phyloP scores from a whole-genome alignment of 2,329 filamentous ascomycete genomes.

The Hypocreales sp. region DNA sequence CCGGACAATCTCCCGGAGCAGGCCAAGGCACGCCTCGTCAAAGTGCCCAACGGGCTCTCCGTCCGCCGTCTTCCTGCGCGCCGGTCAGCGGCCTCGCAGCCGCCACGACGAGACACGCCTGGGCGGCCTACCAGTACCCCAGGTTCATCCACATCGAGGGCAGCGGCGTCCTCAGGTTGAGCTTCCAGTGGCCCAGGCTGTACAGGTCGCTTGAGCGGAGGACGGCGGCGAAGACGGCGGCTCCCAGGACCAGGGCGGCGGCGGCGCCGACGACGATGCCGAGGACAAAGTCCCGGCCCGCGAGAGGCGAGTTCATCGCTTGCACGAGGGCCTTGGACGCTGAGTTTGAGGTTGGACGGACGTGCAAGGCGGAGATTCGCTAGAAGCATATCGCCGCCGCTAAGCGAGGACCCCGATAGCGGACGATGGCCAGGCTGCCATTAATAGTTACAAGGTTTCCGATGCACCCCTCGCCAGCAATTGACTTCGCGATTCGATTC shows the following conservation, averaged over 20 bases:
- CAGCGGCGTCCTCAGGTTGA: slow-evolving; percentile 31
- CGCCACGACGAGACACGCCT: too few relatives aligned
- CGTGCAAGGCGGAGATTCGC: neutral
- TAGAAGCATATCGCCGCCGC: slow-evolving; percentile 1
- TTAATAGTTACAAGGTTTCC: too few relatives aligned
- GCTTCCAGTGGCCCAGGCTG: slow-evolving; percentile 37
- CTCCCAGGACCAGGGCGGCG: slow-evolving; percentile 6
- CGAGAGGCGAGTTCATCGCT: slow-evolving; percentile 2
- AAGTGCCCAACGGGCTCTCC: slow-evolving; percentile 19
- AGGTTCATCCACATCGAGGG: slow-evolving; percentile 49
- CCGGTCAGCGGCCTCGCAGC: neutral
- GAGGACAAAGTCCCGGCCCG: slow-evolving; percentile 10
- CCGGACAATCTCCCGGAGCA: slow-evolving; percentile 30
- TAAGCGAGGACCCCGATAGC: too few relatives aligned
- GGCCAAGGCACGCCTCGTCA: slow-evolving; percentile 29
- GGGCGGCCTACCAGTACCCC: slow-evolving; percentile 32
- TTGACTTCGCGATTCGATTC: too few relatives aligned
- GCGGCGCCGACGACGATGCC: slow-evolving; percentile 13
- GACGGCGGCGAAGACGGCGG: slow-evolving; percentile 5
- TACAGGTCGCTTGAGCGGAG: slow-evolving; percentile 21
- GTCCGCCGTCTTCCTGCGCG: slow-evolving; percentile 13
- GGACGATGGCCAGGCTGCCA: too few relatives aligned
- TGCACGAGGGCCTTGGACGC: too few relatives aligned
- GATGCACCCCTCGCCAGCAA: too few relatives aligned
- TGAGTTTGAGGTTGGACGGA: neutral